A percentile compares a stretch with the other conserved stretches of the same genome.
These are phyloP conservation scores for Pseudocercospora macadamiae DNA, from an alignment of 2,329 filamentous ascomycete species.

Conservation along the genomic window DNA sequence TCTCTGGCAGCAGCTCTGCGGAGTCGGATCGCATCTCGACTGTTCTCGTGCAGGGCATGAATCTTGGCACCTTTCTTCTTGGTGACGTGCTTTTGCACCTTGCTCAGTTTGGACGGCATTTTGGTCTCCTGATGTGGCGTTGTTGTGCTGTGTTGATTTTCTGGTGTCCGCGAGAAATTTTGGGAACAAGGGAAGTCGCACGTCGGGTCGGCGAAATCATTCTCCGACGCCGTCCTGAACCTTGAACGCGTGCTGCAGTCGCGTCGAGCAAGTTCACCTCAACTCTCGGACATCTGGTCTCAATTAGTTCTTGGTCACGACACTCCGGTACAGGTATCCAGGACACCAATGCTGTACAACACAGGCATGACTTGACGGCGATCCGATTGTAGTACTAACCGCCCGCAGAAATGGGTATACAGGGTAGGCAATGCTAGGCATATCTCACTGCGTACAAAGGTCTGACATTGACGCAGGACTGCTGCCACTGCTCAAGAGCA, in stretches of 20 bases:
- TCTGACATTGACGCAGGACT: slow-evolving; percentile 61
- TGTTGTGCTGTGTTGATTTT: too few relatives aligned
- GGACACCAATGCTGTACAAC: neutral
- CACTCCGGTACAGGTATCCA: neutral
- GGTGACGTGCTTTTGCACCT: slow-evolving; percentile 84
- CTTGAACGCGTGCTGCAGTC: neutral
- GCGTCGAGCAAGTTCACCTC: neutral
- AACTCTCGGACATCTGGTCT: too few relatives aligned
- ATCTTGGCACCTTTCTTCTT: slow-evolving; percentile 87
- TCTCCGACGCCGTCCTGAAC: neutral
- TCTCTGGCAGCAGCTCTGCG: slow-evolving; percentile 80
- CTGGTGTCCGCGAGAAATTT: neutral
- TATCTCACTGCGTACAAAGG: neutral
- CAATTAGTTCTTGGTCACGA: neutral
- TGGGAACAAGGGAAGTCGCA: neutral
- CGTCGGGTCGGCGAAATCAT: neutral
- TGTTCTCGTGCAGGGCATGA: slow-evolving; percentile 81
- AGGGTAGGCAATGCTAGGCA: slow-evolving; percentile 31
- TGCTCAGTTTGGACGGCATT: slow-evolving; percentile 76
- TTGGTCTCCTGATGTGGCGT: slow-evolving; percentile 28
- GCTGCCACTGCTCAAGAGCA: slow-evolving; percentile 90
- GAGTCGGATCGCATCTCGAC: slow-evolving; percentile 79
- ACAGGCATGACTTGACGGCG: neutral
- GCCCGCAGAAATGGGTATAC: slow-evolving; percentile 40
- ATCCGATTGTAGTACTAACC: neutral